phyloP scores from a whole-genome alignment of 257 asterid genomes.

The Linderniella brevidens region DNA sequence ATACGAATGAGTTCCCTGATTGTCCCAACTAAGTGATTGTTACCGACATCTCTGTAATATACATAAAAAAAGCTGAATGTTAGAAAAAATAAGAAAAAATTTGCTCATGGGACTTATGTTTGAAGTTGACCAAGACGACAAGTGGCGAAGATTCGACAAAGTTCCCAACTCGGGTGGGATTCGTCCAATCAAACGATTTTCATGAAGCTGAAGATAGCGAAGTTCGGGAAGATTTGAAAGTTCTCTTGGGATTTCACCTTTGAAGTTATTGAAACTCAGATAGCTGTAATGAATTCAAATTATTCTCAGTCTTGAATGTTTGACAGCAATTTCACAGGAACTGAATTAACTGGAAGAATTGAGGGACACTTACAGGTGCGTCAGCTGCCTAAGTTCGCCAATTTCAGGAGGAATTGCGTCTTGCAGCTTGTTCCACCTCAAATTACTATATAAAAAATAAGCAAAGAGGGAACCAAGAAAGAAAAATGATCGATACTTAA shows the following conservation, averaged over 20 bases:
- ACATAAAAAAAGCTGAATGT: neutral
- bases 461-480: neutral
- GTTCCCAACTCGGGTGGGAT: slow-evolving; percentile 71
- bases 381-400: slow-evolving; percentile 60
- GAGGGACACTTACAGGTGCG: slow-evolving; percentile 43
- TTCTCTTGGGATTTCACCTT: slow-evolving; percentile 72
- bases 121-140: slow-evolving; percentile 3
- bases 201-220: slow-evolving; percentile 58
- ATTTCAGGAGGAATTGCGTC: slow-evolving; percentile 70
- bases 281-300: slow-evolving; percentile 26
- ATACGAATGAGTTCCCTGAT: slow-evolving; percentile 54
- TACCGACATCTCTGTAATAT: slow-evolving; percentile 45
- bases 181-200: slow-evolving; percentile 51
- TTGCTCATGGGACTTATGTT: neutral
- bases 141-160: slow-evolving; percentile 46
- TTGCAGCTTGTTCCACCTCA: slow-evolving; percentile 85
- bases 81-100: neutral
- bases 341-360: slow-evolving; percentile 4
- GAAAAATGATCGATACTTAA: no score
- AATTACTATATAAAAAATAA: slow-evolving; percentile 22
- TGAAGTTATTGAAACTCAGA: slow-evolving; percentile 59
- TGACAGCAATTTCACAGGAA: neutral
- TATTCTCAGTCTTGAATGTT: neutral
- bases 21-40: slow-evolving; percentile 66
- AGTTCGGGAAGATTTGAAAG: slow-evolving; percentile 67